phyloP scores from a whole-genome alignment of 2,329 filamentous ascomycete species.

The Emydomyces testavorans region DNA sequence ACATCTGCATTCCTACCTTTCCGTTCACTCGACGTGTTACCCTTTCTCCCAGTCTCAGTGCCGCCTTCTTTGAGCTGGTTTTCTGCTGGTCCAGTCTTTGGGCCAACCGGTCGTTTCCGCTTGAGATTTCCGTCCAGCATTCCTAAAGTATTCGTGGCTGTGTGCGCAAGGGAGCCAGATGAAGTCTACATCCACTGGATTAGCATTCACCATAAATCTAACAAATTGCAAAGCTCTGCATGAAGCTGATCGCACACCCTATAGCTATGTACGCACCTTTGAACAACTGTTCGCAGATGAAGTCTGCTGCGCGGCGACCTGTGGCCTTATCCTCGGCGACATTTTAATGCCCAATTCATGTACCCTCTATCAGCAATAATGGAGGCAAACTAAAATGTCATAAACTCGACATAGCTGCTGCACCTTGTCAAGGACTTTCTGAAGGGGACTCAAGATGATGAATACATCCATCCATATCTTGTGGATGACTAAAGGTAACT shows the following conservation, averaged over 20 bases:
- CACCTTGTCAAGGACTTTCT: background rate
- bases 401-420: background rate
- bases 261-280: conserved; percentile 23
- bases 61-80: background rate
- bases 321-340: conserved; percentile 30
- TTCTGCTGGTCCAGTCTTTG: background rate
- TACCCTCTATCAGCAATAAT: background rate
- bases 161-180: background rate
- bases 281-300: conserved; percentile 22
- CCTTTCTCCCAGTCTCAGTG: background rate
- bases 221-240: background rate
- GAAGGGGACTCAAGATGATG: background rate
- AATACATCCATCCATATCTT: conserved; percentile 10
- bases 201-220: background rate
- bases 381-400: background rate
- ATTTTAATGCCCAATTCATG: conserved; percentile 17
- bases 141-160: background rate
- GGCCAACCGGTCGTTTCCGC: conserved; percentile 9
- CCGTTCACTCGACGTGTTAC: background rate
- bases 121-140: conserved; percentile 11
- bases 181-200: background rate
- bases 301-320: conserved; percentile 23
- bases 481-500: conserved; percentile 4
- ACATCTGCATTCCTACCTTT: conserved; percentile 11
- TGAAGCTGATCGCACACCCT: background rate